A percentile compares a stretch with the other conserved stretches of the same genome.
Conservation (phyloP, 2,329 filamentous ascomycete species). For the Phyllosticta paracitricarpa region DNA sequence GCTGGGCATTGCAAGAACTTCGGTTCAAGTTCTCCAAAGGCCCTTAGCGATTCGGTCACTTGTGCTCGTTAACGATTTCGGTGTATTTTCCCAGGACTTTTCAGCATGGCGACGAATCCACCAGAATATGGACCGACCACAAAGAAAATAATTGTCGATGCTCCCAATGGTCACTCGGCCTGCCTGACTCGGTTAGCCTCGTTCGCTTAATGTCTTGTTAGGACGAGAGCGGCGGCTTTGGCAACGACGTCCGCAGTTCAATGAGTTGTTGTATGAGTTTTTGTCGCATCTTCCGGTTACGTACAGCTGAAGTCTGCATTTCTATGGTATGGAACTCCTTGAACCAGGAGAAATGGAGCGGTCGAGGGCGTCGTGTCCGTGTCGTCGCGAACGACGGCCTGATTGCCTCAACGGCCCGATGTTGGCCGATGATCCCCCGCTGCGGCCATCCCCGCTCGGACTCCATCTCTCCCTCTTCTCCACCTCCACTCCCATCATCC, state of each 20-base stretch:
- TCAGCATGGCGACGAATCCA: not conserved
- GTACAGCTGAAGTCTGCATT: too few species aligned
- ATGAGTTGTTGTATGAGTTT: too few species aligned
- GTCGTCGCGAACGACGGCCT: not conserved
- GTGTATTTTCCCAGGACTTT: not conserved
- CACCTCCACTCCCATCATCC: not conserved
- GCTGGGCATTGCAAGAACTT: too few species aligned
- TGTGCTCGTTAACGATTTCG: too few species aligned
- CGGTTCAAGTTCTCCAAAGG: too few species aligned
- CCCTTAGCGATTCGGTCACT: too few species aligned
- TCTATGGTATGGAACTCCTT: too few species aligned
- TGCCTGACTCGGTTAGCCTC: not conserved
- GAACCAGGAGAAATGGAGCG: too few species aligned
- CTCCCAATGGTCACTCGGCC: not conserved
- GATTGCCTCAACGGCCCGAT: not conserved
- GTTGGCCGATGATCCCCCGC: not conserved
- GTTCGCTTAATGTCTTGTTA: not conserved
- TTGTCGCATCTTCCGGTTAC: too few species aligned
- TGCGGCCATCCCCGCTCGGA: not conserved
- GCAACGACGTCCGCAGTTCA: too few species aligned
- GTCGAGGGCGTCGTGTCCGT: too few species aligned
- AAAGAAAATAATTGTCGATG: not conserved
- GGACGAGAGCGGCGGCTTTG: not conserved
- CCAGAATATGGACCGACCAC: not conserved
- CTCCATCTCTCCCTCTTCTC: not conserved